Conservation (phyloP, 2,329 filamentous ascomycete species). For the Calonectria multiphialidica region DNA sequence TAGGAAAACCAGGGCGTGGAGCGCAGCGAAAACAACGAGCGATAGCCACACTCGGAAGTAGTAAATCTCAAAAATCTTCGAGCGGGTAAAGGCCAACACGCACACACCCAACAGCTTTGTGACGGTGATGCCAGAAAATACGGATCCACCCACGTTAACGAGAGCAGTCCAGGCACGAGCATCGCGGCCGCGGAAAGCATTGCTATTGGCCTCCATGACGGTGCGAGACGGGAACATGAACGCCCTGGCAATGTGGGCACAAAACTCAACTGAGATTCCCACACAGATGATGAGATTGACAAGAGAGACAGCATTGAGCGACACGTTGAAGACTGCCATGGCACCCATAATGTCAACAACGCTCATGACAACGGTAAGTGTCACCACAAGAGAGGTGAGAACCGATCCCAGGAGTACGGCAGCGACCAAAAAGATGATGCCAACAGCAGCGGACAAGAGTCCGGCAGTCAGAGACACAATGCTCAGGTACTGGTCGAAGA, state of each 20-base stretch:
- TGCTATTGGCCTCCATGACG: constrained; percentile 82
- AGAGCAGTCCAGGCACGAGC: constrained; percentile 92
- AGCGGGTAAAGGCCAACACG: constrained; percentile 93
- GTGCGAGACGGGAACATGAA: constrained; percentile 92
- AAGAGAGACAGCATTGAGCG: constrained; percentile 92
- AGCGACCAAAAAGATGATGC: constrained; percentile 86
- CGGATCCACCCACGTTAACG: constrained; percentile 93
- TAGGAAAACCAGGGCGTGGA: constrained; percentile 90
- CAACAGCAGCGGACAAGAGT: constrained; percentile 85
- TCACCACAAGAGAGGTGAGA: constrained; percentile 84
- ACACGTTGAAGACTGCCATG: constrained; percentile 91
- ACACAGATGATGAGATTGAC: constrained; percentile 98
- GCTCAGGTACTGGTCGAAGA: constrained; percentile 95
- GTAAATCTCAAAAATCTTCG: constrained; percentile 99
- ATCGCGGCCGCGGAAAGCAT: constrained; percentile 83
- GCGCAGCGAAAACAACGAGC: constrained; percentile 88
- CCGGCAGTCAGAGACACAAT: constrained; percentile 85
- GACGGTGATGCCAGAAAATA: constrained; percentile 95
- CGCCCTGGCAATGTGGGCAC: constrained; percentile 93
- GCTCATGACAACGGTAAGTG: constrained; percentile 91
- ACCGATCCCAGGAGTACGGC: constrained; percentile 86
- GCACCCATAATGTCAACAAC: constrained; percentile 94
- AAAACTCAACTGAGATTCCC: constrained; percentile 97
- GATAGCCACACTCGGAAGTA: constrained; percentile 98
- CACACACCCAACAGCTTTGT: constrained; percentile 94